Evolutionary conservation across 2,329 filamentous ascomycete species (phyloP).

Genomic region (Emmonsiellopsis sp.): DNA sequence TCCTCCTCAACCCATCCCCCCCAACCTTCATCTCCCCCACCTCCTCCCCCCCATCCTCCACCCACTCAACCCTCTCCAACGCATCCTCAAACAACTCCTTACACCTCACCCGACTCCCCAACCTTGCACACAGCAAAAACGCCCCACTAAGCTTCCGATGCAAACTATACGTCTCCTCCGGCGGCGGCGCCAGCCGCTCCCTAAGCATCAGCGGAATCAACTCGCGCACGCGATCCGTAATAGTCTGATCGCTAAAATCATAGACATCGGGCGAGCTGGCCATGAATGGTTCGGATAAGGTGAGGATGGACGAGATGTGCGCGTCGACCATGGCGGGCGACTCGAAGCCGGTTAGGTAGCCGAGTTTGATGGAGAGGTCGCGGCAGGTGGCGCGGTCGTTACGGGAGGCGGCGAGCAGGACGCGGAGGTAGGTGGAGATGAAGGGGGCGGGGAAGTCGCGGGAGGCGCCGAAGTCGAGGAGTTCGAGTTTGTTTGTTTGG

Average conservation of each 20-base stretch:
- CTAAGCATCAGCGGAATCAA: constrained; percentile 89
- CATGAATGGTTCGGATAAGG: constrained; percentile 85
- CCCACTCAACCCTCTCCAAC: constrained; percentile 20
- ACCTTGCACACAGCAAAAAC: constrained; percentile 78
- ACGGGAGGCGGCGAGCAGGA: constrained; percentile 70
- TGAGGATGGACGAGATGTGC: constrained; percentile 78
- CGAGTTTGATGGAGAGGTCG: constrained; percentile 63
- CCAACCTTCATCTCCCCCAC: neutral
- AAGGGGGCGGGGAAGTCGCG: constrained; percentile 77
- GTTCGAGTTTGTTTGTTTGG: constrained; percentile 61
- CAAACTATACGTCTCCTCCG: constrained; percentile 93
- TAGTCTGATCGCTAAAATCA: constrained; percentile 89
- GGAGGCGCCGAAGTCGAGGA: constrained; percentile 91
- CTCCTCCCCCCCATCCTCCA: constrained; percentile 1
- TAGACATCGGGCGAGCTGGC: constrained; percentile 69
- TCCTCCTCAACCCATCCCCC: neutral
- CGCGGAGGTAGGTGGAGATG: constrained; percentile 66
- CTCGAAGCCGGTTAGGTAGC: constrained; percentile 89
- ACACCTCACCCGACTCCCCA: constrained; percentile 76
- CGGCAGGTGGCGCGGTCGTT: constrained; percentile 57
- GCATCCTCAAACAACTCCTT: constrained; percentile 60
- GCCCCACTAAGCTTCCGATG: constrained; percentile 93
- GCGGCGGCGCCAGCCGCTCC: constrained; percentile 80
- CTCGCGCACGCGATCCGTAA: constrained; percentile 81
- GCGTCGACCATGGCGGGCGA: constrained; percentile 79